Conservation (phyloP, 495 filamentous ascomycete species). For the Lasiosphaeriaceae sp. region DNA sequence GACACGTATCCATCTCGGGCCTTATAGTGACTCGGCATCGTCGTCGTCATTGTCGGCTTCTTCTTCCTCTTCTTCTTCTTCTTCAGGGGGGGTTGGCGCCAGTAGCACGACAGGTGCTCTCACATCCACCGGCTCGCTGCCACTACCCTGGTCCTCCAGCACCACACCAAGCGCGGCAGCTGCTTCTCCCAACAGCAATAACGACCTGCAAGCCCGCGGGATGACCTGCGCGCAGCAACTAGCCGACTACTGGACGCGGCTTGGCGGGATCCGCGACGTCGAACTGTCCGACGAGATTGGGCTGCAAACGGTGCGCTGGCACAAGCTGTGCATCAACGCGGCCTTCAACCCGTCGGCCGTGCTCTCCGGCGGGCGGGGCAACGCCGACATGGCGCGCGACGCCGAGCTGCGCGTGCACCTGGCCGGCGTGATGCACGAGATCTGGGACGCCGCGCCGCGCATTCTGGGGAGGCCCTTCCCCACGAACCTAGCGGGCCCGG, state of each 20-base stretch:
- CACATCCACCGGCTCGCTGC: slow-evolving; percentile 5
- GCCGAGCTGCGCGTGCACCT: slow-evolving; percentile 46
- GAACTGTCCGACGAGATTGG: slow-evolving; percentile 45
- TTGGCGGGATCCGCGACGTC: slow-evolving; percentile 51
- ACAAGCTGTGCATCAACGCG: slow-evolving; percentile 63
- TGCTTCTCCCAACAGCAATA: slow-evolving; percentile 16
- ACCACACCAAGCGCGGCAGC: slow-evolving; percentile 15
- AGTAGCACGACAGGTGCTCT: not conserved
- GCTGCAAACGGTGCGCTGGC: slow-evolving; percentile 58
- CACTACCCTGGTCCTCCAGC: too few species aligned
- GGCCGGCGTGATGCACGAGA: slow-evolving; percentile 54
- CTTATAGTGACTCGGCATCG: slow-evolving; percentile 39
- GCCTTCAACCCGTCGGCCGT: slow-evolving; percentile 62
- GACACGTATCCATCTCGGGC: slow-evolving; percentile 56
- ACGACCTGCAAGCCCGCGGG: slow-evolving; percentile 29
- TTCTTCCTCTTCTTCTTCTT: not conserved
- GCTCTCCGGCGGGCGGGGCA: slow-evolving; percentile 50
- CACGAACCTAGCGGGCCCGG: slow-evolving; percentile 46
- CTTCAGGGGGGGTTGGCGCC: not conserved
- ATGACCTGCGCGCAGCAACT: slow-evolving; percentile 24
- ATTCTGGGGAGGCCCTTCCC: slow-evolving; percentile 45
- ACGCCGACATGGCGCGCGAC: slow-evolving; percentile 52
- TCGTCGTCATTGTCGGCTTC: too few species aligned
- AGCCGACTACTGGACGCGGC: slow-evolving; percentile 34
- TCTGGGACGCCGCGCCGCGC: slow-evolving; percentile 49